phyloP scores from a whole-genome alignment of 2,329 filamentous ascomycete species.

The Ascochyta clinopodiicola region DNA sequence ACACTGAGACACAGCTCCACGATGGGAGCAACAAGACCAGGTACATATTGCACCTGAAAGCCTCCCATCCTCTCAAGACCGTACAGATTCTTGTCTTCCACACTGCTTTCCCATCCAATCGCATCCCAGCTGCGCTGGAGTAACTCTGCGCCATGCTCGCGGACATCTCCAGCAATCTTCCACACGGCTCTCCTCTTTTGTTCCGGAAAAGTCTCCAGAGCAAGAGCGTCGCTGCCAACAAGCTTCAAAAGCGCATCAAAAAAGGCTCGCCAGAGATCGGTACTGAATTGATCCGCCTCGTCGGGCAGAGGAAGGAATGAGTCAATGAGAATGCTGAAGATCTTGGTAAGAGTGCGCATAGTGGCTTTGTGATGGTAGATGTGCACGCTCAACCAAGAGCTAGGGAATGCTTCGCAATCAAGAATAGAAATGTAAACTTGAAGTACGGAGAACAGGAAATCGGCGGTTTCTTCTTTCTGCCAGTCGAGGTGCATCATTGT shows the following conservation, averaged over 20 bases:
- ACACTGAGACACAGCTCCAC: slow-evolving; percentile 94
- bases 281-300: slow-evolving; percentile 90
- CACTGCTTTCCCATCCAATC: slow-evolving; percentile 91
- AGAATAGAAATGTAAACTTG: slow-evolving; percentile 89
- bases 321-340: slow-evolving; percentile 80
- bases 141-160: slow-evolving; percentile 87
- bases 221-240: slow-evolving; percentile 85
- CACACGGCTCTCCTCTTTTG: slow-evolving; percentile 95
- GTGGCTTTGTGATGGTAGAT: slow-evolving; percentile 93
- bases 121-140: slow-evolving; percentile 89
- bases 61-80: slow-evolving; percentile 86
- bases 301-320: slow-evolving; percentile 87
- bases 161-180: slow-evolving; percentile 97
- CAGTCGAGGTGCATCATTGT: slow-evolving; percentile 78
- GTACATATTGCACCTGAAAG: slow-evolving; percentile 98
- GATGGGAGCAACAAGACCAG: slow-evolving; percentile 86
- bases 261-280: slow-evolving; percentile 91
- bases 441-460: slow-evolving; percentile 78
- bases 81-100: slow-evolving; percentile 79
- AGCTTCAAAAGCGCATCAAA: slow-evolving; percentile 89
- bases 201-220: slow-evolving; percentile 94
- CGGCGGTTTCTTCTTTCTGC: slow-evolving; percentile 74
- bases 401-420: slow-evolving; percentile 86
- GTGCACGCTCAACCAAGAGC: slow-evolving; percentile 88
- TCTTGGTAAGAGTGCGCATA: slow-evolving; percentile 82